These are phyloP conservation scores for Ilyonectria destructans DNA, from an alignment of 2,329 filamentous ascomycete genomes.

Conservation along the genomic window DNA sequence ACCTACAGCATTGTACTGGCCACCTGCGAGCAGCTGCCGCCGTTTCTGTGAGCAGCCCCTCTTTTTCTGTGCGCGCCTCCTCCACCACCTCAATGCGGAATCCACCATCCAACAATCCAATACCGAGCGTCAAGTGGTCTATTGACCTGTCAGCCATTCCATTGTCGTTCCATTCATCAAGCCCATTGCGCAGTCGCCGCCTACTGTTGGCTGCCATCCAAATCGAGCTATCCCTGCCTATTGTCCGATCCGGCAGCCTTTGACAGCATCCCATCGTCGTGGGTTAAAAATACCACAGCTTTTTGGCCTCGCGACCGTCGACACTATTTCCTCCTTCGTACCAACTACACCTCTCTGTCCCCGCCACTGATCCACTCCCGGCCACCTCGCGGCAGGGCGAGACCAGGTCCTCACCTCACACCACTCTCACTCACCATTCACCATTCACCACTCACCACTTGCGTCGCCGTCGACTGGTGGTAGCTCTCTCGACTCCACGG, in stretches of 20 bases:
- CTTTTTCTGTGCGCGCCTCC: background rate
- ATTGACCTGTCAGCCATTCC: background rate
- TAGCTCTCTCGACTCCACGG: conserved; percentile 4
- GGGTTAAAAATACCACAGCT: background rate
- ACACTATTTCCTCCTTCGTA: background rate
- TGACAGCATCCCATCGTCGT: background rate
- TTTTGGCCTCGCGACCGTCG: background rate
- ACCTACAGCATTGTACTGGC: background rate
- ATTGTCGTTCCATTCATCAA: background rate
- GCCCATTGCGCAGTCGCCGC: background rate
- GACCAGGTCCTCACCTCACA: conserved; percentile 9
- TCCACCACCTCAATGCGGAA: background rate
- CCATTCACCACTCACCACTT: conserved; percentile 5
- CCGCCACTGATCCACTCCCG: conserved; percentile 34
- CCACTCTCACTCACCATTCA: conserved; percentile 12
- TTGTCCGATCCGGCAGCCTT: conserved; percentile 1
- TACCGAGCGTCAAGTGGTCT: background rate
- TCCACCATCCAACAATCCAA: conserved; percentile 5
- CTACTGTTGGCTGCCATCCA: background rate
- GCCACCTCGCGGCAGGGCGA: conserved; percentile 24
- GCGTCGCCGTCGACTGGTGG: conserved; percentile 10
- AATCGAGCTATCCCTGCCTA: background rate
- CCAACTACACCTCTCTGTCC: background rate
- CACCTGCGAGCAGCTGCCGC: background rate
- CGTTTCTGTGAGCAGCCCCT: background rate